Evolutionary conservation across 2,329 filamentous ascomycete genomes (phyloP), one percentile per base, ranked within the genome.

Genomic region (Penicillium sp.): DNA sequence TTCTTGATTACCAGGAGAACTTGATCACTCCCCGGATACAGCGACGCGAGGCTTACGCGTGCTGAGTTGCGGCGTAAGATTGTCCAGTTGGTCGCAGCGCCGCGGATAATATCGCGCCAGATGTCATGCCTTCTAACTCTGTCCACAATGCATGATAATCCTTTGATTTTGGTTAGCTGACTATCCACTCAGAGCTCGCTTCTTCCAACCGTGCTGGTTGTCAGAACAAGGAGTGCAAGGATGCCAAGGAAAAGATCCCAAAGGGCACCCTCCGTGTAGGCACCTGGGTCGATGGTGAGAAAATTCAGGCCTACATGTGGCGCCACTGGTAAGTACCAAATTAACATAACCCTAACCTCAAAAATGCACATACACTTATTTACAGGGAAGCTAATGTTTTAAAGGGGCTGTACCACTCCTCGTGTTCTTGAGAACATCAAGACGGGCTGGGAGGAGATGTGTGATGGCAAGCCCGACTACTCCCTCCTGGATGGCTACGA

Each of bases 391-490:
- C 31, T 63, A 33, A 57, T 42, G 1, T n/a, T 29, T 3, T 23
- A 50, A 21, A 96, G 93, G 93, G 93, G 93, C 29, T 98, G 93
- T 67, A 85, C 93, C 35, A 96, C 92, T 16, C 92, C 92, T 23
- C 81, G 83, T 54, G 85, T 91, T 68, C 78, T 97, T 58, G 69
- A 79, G 55, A 88, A 90, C 48, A 83, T 87, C 58, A 81, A 87
- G 6, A 73, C 78, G 8, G 81, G 87, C 60, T 46, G 72, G 37
- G 63, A 59, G 3, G 67, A 70, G 6, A 78, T 77, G 35, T 75
- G 73, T n/a, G 55, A 51, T 5, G 79, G 76, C 29, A 75, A 75
- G 1, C 82, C 79, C 54, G 83, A 92, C 59, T 84, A 85, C 66
- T 85, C 90, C 45, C 76, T 84, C 58, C 80, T 97, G 55, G 91